Conservation (phyloP, 164 flowering plant species). For the Pachysandra terminalis region DNA sequence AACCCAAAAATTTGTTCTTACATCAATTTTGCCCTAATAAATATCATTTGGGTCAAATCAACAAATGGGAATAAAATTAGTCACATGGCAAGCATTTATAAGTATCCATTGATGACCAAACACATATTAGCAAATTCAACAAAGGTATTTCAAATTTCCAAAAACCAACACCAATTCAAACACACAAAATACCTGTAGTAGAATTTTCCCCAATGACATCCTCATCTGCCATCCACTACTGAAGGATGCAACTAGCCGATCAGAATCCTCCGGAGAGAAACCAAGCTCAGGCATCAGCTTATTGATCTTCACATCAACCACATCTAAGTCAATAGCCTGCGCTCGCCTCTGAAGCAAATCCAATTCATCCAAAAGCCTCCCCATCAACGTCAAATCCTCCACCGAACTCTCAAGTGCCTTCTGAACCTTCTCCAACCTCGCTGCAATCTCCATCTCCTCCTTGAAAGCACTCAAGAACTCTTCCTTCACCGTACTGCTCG, state of each 20-base stretch:
- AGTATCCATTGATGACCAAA: background rate
- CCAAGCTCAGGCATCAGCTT: slow-evolving; percentile 97
- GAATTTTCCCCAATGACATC: slow-evolving; percentile 95
- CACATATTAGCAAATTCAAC: background rate
- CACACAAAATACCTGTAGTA: slow-evolving; percentile 69
- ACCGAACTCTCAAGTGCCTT: slow-evolving; percentile 78
- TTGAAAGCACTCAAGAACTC: slow-evolving; percentile 89
- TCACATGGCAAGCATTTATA: background rate
- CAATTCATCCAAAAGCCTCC: slow-evolving; percentile 94
- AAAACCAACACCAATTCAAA: too few species aligned
- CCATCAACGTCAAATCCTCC: slow-evolving; percentile 90
- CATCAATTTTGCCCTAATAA: too few species aligned
- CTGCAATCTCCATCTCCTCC: slow-evolving; percentile 84
- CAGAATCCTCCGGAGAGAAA: slow-evolving; percentile 76
- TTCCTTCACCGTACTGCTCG: slow-evolving; percentile 81
- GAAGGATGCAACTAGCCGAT: slow-evolving; percentile 86
- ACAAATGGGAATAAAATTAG: background rate
- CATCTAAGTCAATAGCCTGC: slow-evolving; percentile 74
- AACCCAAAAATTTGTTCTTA: too few species aligned
- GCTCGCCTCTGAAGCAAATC: slow-evolving; percentile 89
- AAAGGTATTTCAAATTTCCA: background rate
- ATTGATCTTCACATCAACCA: slow-evolving; percentile 75
- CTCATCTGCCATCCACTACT: slow-evolving; percentile 99
- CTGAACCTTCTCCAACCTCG: slow-evolving; percentile 84
- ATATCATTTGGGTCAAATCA: too few species aligned